Conservation (phyloP, 345 rosid genomes). For the Salix caprea region DNA sequence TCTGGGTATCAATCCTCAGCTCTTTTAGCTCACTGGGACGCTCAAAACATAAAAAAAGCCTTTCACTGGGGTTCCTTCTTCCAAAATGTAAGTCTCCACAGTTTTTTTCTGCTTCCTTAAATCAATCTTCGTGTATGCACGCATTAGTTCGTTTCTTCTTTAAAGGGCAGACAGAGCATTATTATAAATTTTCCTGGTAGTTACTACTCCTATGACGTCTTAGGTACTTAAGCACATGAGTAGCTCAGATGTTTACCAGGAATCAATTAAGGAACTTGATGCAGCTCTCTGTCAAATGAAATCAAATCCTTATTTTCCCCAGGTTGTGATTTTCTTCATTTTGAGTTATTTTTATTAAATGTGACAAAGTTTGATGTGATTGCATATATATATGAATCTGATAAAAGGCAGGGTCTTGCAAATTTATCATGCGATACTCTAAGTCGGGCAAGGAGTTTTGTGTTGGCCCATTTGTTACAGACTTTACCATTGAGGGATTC, state of each 20-base stretch:
- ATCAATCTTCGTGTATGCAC: not conserved
- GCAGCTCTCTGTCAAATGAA: constrained; percentile 47
- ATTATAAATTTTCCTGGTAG: not conserved
- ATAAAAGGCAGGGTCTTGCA: constrained; percentile 56
- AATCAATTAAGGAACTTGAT: constrained; percentile 57
- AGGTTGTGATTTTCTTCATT: constrained; percentile 35
- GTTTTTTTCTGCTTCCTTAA: not conserved
- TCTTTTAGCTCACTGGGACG: constrained; percentile 61
- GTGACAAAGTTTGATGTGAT: not conserved
- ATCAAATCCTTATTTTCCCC: constrained; percentile 62
- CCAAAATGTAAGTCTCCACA: constrained; percentile 41
- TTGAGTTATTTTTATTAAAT: no score
- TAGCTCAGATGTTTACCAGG: constrained; percentile 39
- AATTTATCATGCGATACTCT: constrained; percentile 55
- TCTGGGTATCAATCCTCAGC: constrained; percentile 85
- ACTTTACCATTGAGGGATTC: constrained; percentile 57
- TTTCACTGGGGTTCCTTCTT: constrained; percentile 76
- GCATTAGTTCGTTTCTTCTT: not conserved
- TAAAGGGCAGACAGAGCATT: not conserved
- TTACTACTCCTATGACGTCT: not conserved
- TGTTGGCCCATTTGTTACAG: constrained; percentile 41
- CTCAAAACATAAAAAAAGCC: constrained; percentile 50
- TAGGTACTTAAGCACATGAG: constrained; percentile 46
- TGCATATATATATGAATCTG: not conserved
- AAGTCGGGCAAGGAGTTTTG: constrained; percentile 38